Percentiles rank a stretch among this genome's conserved stretches.
Evolutionary conservation across 139 green algal genomes (phyloP).

Genomic region (Coelastrella sp.): DNA sequence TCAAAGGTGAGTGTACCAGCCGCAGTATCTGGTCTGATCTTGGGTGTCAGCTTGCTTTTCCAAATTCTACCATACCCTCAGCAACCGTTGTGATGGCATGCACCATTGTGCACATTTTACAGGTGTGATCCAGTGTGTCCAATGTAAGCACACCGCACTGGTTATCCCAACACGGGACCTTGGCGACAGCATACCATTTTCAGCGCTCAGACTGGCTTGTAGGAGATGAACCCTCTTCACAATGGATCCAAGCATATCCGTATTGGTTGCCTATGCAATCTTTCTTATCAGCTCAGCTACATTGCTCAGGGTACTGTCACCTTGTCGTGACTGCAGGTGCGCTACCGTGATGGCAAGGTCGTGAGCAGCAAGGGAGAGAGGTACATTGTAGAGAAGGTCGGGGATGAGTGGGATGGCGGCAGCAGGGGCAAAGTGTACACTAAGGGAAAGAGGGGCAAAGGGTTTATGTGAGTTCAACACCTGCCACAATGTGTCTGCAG

Average conservation of each 20-base stretch:
- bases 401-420: constrained; percentile 73
- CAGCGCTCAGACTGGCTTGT: too few species aligned
- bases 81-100: too few species aligned
- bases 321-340: constrained; percentile 43
- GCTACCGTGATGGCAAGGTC: constrained; percentile 70
- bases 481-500: not conserved
- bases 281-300: not conserved
- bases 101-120: too few species aligned
- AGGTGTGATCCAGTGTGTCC: too few species aligned
- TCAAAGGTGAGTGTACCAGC: not conserved
- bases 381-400: constrained; percentile 69
- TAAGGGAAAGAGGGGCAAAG: constrained; percentile 80
- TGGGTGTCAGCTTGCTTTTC: too few species aligned
- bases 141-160: too few species aligned
- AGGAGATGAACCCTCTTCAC: too few species aligned
- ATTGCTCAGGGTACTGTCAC: not conserved
- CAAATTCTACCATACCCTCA: too few species aligned
- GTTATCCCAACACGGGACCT: too few species aligned
- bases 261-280: not conserved
- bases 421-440: constrained; percentile 68
- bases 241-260: too few species aligned
- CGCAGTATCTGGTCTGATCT: too few species aligned
- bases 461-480: constrained; percentile 44
- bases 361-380: constrained; percentile 77
- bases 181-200: too few species aligned